Evolutionary conservation across 1,284 basidiomycete genomes (phyloP).

Genomic region (Laetiporus sulphureus): DNA sequence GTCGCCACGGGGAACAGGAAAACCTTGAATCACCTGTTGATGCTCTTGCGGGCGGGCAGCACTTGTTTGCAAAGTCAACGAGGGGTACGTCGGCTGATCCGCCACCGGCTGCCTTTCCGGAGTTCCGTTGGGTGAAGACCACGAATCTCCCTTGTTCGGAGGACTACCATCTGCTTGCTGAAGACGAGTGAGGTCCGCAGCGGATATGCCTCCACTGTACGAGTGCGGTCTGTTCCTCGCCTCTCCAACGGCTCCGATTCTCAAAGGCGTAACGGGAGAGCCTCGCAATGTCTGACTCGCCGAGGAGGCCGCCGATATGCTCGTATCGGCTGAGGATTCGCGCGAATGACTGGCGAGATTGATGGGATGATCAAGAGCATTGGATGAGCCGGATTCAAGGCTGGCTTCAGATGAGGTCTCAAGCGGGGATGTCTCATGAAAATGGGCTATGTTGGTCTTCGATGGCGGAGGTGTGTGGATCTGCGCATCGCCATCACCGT

Average conservation of each 20-base stretch:
- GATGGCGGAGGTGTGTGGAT: slow-evolving; percentile 62
- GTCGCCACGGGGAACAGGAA: slow-evolving; percentile 27
- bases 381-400: slow-evolving; percentile 60
- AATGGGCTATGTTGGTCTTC: slow-evolving; percentile 47
- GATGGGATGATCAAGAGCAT: slow-evolving; percentile 54
- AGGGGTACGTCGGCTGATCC: slow-evolving; percentile 68
- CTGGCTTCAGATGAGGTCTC: slow-evolving; percentile 67
- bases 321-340: slow-evolving; percentile 69
- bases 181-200: slow-evolving; percentile 63
- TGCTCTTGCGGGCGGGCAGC: slow-evolving; percentile 36
- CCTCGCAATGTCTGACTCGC: slow-evolving; percentile 50
- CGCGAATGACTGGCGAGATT: slow-evolving; percentile 59
- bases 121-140: slow-evolving; percentile 24
- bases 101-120: slow-evolving; percentile 28
- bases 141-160: slow-evolving; percentile 21
- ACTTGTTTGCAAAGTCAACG: slow-evolving; percentile 36
- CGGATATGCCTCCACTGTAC: slow-evolving; percentile 69
- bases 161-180: slow-evolving; percentile 56
- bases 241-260: slow-evolving; percentile 44
- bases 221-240: slow-evolving; percentile 72
- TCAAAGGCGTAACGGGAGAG: slow-evolving; percentile 42
- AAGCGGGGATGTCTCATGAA: slow-evolving; percentile 60
- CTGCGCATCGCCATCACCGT: slow-evolving; percentile 42
- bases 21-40: slow-evolving; percentile 21
- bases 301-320: slow-evolving; percentile 41